A percentile compares a stretch with the other conserved stretches of the same genome.
These are phyloP conservation scores for Cenchrus fungigraminus DNA, from an alignment of 176 grass and related monocot species.

Conservation along the genomic window DNA sequence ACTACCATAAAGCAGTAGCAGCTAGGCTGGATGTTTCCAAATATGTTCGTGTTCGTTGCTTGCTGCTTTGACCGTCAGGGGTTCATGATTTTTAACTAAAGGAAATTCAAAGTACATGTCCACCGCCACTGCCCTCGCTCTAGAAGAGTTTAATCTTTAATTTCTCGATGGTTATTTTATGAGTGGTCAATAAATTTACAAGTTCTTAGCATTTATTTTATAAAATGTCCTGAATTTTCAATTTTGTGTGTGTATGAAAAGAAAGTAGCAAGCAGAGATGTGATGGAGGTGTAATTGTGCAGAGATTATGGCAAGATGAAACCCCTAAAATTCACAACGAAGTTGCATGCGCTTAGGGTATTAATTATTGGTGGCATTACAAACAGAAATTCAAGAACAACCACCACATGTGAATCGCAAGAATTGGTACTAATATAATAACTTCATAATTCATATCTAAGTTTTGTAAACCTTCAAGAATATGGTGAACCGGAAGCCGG, in stretches of 20 bases:
- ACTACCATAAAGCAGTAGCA: conserved; percentile 30
- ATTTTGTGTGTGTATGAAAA: no score
- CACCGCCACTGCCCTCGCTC: neutral
- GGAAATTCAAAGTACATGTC: neutral
- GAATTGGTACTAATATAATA: neutral
- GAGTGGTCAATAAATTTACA: no score
- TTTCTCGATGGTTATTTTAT: no score
- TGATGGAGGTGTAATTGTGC: no score
- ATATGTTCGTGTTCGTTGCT: neutral
- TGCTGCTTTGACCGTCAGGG: neutral
- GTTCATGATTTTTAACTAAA: neutral
- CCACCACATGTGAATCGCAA: neutral
- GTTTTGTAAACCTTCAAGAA: neutral
- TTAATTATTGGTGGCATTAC: neutral
- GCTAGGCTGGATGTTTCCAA: conserved; percentile 2
- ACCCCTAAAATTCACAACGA: neutral
- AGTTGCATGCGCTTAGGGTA: neutral
- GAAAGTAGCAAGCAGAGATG: no score
- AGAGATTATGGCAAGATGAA: no score
- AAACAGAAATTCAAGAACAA: neutral
- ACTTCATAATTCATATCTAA: neutral
- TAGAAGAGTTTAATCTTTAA: no score
- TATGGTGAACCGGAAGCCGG: neutral
- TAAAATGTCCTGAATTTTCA: no score
- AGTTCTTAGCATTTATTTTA: no score